Conservation (phyloP, 2,329 filamentous ascomycete species). For the Xylaria sp. region DNA sequence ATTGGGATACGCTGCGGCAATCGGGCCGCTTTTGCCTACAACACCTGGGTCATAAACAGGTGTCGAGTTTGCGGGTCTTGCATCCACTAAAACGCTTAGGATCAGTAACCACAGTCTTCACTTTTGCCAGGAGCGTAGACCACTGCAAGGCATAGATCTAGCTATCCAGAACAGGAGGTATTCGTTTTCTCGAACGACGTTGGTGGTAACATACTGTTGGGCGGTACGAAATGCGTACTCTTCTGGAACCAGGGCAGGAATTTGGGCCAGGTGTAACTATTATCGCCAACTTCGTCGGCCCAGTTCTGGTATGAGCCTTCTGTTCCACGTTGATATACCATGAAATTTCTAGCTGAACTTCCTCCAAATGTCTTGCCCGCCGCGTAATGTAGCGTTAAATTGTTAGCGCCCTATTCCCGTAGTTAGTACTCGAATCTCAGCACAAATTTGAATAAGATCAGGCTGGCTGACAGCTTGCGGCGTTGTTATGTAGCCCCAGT, state of each 20-base stretch:
- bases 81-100: slow-evolving; percentile 20
- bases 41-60: slow-evolving; percentile 45
- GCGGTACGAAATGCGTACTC: slow-evolving; percentile 43
- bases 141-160: background rate
- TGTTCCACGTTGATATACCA: slow-evolving; percentile 48
- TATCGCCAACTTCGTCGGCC: slow-evolving; percentile 44
- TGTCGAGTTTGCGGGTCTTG: slow-evolving; percentile 46
- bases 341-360: slow-evolving; percentile 47
- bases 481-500: slow-evolving; percentile 48
- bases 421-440: slow-evolving; percentile 5
- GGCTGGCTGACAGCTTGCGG: slow-evolving; percentile 40
- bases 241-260: slow-evolving; percentile 45
- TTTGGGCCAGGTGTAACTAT: slow-evolving; percentile 44
- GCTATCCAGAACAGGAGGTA: background rate
- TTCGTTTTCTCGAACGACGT: background rate
- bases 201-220: slow-evolving; percentile 31
- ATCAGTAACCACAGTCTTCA: slow-evolving; percentile 10
- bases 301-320: slow-evolving; percentile 43
- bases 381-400: slow-evolving; percentile 44
- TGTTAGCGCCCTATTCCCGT: slow-evolving; percentile 34
- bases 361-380: slow-evolving; percentile 49
- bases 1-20: slow-evolving; percentile 57
- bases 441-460: background rate
- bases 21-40: slow-evolving; percentile 51
- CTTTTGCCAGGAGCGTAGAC: background rate